These are phyloP conservation scores for Nicotiana noctiflora DNA, from an alignment of 257 asterid genomes.

Conservation along the genomic window DNA sequence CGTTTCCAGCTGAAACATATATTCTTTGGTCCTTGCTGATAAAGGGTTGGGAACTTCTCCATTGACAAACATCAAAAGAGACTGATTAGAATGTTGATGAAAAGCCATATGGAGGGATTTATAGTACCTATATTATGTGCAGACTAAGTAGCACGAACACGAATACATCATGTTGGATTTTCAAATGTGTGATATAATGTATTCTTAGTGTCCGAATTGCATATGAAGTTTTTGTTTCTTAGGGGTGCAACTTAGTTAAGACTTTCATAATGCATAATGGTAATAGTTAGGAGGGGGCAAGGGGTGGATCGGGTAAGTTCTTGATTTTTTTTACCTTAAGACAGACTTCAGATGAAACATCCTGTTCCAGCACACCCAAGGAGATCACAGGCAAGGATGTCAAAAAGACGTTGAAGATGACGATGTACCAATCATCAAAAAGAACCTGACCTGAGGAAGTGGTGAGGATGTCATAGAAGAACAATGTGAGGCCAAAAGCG, in stretches of 20 bases:
- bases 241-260: neutral
- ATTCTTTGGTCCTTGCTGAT: conserved; percentile 92
- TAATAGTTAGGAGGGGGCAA: neutral
- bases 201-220: neutral
- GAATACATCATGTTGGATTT: neutral
- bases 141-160: neutral
- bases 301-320: neutral
- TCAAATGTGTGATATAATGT: neutral
- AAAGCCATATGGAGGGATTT: neutral
- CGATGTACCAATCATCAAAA: conserved; percentile 90
- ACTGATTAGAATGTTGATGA: neutral
- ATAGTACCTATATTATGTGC: neutral
- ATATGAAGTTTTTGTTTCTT: neutral
- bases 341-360: conserved; percentile 94
- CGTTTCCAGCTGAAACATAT: conserved; percentile 81
- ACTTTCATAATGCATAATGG: neutral
- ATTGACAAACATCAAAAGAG: neutral
- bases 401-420: conserved; percentile 83
- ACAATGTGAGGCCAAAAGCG: conserved; percentile 87
- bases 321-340: conserved; percentile 55
- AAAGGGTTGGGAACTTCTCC: conserved; percentile 85
- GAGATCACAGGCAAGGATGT: conserved; percentile 97
- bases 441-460: conserved; percentile 93
- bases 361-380: conserved; percentile 94
- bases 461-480: conserved; percentile 91